Conservation (phyloP, 441 rosid genomes). For the Aquilaria agallochum region DNA sequence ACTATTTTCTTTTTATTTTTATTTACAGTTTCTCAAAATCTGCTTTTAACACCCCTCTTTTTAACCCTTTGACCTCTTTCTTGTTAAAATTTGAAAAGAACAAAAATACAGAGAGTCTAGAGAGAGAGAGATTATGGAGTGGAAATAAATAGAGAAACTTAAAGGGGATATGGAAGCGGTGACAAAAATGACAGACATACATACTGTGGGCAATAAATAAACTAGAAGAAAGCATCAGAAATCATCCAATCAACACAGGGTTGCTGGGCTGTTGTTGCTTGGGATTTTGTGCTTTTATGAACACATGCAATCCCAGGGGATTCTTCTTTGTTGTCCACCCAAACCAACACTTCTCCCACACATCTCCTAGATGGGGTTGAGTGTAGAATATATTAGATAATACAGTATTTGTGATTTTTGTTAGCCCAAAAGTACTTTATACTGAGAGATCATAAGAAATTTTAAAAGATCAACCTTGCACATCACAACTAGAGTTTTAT, state of each 20-base stretch:
- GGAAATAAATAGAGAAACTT: not conserved
- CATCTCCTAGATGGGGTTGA: constrained; percentile 4
- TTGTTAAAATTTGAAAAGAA: not conserved
- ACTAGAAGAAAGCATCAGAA: constrained; percentile 1
- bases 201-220: not conserved
- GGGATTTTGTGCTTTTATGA: not conserved
- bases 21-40: not conserved
- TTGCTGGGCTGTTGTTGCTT: not conserved
- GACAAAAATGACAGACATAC: constrained; percentile 17
- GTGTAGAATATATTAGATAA: not conserved
- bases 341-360: not conserved
- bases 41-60: not conserved
- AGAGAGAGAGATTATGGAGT: not conserved
- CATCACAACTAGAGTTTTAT: too few species aligned
- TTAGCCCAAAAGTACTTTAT: too few species aligned
- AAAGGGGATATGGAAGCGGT: not conserved
- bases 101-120: too few species aligned
- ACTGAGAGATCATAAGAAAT: too few species aligned
- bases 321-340: not conserved
- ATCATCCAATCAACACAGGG: not conserved
- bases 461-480: too few species aligned
- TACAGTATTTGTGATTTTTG: too few species aligned
- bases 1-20: not conserved
- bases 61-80: not conserved
- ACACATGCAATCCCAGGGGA: constrained; percentile 13